Conservation (phyloP, 805 yeast species). For the Ogataea nitratoaversa region DNA sequence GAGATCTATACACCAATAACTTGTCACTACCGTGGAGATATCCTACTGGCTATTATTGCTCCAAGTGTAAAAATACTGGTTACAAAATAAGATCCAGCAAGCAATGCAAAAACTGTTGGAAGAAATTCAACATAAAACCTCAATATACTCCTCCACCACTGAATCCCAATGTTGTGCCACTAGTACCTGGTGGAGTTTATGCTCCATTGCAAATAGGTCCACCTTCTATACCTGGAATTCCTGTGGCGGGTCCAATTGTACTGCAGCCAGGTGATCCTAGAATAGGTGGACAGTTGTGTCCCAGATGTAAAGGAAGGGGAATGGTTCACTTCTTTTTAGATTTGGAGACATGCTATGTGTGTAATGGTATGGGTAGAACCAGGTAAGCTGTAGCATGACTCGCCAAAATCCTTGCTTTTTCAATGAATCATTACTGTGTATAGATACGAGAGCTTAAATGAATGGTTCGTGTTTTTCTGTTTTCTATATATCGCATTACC, state of each 20-base stretch:
- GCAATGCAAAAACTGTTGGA: slow-evolving; percentile 70
- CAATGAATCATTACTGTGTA: too few relatives aligned
- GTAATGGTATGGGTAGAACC: slow-evolving; percentile 65
- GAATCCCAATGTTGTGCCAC: slow-evolving; percentile 22
- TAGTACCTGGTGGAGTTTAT: slow-evolving; percentile 23
- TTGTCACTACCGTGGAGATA: slow-evolving; percentile 58
- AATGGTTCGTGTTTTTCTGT: too few relatives aligned
- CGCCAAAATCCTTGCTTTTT: too few relatives aligned
- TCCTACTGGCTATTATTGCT: slow-evolving; percentile 58
- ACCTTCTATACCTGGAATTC: slow-evolving; percentile 10
- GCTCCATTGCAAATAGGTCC: slow-evolving; percentile 6
- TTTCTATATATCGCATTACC: too few relatives aligned
- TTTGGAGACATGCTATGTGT: slow-evolving; percentile 57
- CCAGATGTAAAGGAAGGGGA: slow-evolving; percentile 68
- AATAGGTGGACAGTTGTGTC: slow-evolving; percentile 70
- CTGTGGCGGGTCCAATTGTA: slow-evolving; percentile 33
- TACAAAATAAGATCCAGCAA: slow-evolving; percentile 53
- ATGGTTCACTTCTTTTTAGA: slow-evolving; percentile 51
- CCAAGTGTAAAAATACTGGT: slow-evolving; percentile 74
- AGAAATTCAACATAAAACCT: slow-evolving; percentile 51
- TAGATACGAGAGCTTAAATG: too few relatives aligned
- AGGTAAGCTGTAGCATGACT: too few relatives aligned
- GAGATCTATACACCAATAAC: slow-evolving; percentile 43
- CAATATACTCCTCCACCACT: too few relatives aligned
- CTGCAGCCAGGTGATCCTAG: slow-evolving; percentile 77